phyloP scores from a whole-genome alignment of 106 monocot genomes.

The Cymbidium sinense region DNA sequence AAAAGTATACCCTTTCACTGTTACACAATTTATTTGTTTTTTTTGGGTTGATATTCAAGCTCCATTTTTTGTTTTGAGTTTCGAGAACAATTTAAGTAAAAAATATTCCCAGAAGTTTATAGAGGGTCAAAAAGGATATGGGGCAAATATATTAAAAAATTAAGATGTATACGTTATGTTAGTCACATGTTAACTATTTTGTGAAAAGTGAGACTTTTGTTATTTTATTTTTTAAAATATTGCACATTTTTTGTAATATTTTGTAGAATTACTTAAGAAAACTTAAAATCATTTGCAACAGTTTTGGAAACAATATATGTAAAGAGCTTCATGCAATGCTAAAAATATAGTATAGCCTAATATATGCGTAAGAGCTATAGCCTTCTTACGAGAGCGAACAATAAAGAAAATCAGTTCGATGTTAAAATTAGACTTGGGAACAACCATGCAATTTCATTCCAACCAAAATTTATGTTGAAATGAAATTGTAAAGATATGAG shows the following conservation, averaged over 20 bases:
- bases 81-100: background rate
- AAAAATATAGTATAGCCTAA: background rate
- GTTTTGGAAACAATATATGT: background rate
- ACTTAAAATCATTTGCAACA: background rate
- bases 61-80: background rate
- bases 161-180: background rate
- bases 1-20: background rate
- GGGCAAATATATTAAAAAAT: background rate
- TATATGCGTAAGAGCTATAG: background rate
- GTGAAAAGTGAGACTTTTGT: no score
- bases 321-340: background rate
- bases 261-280: background rate
- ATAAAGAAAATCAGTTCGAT: background rate
- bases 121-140: background rate
- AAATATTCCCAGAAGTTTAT: background rate
- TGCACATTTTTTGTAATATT: background rate
- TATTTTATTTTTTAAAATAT: background rate
- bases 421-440: background rate
- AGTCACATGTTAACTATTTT: background rate
- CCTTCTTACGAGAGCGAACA: background rate
- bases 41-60: background rate
- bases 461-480: background rate
- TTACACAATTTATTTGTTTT: background rate
- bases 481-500: background rate
- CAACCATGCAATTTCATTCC: background rate